Evolutionary conservation across 2,329 filamentous ascomycete genomes (phyloP).

Genomic region (Paramyrothecium roridum): DNA sequence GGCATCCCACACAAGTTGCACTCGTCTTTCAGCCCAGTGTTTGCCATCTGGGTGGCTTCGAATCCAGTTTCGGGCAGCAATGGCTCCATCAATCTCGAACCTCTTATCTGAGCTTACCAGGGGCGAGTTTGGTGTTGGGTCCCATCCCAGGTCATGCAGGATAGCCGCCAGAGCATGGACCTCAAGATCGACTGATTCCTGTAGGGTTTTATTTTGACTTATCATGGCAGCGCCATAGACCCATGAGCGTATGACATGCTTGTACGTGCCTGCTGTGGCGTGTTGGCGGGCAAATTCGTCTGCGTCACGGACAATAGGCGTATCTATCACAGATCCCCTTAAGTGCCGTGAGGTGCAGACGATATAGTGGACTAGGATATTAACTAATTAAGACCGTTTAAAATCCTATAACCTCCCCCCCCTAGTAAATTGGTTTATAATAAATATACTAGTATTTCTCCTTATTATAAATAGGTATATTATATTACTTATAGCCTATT

Average conservation of each 20-base stretch:
- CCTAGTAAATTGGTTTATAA: too few species aligned
- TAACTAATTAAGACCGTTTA: too few species aligned
- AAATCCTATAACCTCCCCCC: too few species aligned
- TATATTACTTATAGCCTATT: too few species aligned
- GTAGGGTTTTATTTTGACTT: neutral
- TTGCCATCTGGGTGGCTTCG: neutral
- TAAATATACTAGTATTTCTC: too few species aligned
- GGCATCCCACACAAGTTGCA: constrained; percentile 13
- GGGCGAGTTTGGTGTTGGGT: neutral
- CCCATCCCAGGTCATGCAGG: neutral
- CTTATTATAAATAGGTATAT: too few species aligned
- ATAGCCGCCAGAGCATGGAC: neutral
- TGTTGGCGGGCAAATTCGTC: neutral
- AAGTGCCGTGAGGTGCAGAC: neutral
- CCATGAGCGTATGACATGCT: neutral
- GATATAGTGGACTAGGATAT: neutral
- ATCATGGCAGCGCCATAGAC: neutral
- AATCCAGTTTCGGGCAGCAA: neutral
- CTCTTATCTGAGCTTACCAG: neutral
- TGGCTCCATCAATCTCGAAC: neutral
- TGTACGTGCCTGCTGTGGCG: neutral
- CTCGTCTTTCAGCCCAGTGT: neutral
- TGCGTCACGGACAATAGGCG: neutral
- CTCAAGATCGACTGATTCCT: neutral
- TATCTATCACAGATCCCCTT: neutral